A percentile compares a stretch with the other conserved stretches of the same genome.
These are phyloP conservation scores for Nitzschia sp. DNA, from an alignment of 108 stramenopile species.

Conservation along the genomic window DNA sequence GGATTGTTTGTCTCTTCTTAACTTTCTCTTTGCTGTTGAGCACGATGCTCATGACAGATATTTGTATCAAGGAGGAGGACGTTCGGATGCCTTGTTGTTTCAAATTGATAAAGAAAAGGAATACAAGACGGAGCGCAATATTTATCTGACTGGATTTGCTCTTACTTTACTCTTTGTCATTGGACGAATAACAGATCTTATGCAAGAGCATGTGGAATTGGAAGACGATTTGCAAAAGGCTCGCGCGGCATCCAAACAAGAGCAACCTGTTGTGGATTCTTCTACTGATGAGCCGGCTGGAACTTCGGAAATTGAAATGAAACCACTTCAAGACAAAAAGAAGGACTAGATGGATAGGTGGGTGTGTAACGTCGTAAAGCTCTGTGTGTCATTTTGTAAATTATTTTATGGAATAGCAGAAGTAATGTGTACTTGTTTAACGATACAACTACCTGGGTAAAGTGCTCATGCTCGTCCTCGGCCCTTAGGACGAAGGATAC, in stretches of 20 bases:
- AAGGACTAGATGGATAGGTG: conserved; percentile 3
- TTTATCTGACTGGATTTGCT: conserved; percentile 42
- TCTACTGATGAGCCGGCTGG: background rate
- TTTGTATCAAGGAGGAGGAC: conserved; percentile 1
- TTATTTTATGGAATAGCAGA: too few relatives aligned
- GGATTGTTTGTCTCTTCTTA: conserved; percentile 18
- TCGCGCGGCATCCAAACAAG: background rate
- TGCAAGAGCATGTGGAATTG: conserved; percentile 41
- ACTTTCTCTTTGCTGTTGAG: conserved; percentile 9
- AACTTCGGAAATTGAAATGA: conserved; percentile 28
- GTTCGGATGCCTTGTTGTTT: background rate
- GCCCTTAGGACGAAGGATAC: conserved; percentile 58
- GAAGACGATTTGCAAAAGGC: conserved; percentile 26
- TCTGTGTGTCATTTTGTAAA: background rate
- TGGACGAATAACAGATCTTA: conserved; percentile 34
- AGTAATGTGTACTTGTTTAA: too few relatives aligned
- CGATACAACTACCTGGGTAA: too few relatives aligned
- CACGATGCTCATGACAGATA: conserved; percentile 1
- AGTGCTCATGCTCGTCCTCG: background rate
- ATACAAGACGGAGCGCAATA: conserved; percentile 40
- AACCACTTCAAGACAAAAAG: conserved; percentile 9
- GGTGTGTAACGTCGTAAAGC: too few relatives aligned
- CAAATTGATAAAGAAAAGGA: conserved; percentile 32
- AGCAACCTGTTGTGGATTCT: conserved; percentile 1
- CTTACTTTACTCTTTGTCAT: conserved; percentile 47